Evolutionary conservation across 2,329 filamentous ascomycete species (phyloP).

Genomic region (Penicillium sp.): DNA sequence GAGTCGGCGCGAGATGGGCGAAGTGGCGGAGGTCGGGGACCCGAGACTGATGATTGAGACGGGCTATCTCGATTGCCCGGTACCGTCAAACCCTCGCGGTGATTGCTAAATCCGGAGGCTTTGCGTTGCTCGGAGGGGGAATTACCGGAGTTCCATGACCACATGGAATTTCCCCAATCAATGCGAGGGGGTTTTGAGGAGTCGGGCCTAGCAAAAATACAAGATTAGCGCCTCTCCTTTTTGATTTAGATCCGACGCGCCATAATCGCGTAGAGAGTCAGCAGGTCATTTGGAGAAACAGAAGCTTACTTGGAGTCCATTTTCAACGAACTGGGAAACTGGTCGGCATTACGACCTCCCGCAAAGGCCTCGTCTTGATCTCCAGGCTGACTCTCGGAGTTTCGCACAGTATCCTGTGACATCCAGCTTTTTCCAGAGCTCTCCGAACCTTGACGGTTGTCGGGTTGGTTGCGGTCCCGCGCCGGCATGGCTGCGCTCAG

Average conservation of each 20-base stretch:
- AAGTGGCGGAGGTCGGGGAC: constrained; percentile 18
- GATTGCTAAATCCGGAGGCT: constrained; percentile 25
- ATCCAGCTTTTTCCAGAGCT: constrained; percentile 34
- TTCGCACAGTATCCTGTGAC: constrained; percentile 36
- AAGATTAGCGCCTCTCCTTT: neutral
- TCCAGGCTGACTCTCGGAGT: constrained; percentile 18
- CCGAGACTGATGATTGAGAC: constrained; percentile 17
- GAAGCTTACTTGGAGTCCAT: constrained; percentile 28
- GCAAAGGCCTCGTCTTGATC: constrained; percentile 18
- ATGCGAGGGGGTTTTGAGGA: constrained; percentile 18
- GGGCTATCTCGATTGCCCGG: constrained; percentile 25
- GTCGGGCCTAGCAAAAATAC: constrained; percentile 16
- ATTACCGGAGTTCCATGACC: constrained; percentile 31
- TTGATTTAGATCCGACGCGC: neutral
- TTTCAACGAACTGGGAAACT: constrained; percentile 20
- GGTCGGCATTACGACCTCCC: constrained; percentile 23
- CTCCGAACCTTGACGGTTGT: constrained; percentile 35
- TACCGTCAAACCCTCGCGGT: constrained; percentile 30
- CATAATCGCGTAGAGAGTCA: neutral
- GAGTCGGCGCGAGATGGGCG: constrained; percentile 16
- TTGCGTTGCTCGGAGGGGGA: constrained; percentile 31
- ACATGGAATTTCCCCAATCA: constrained; percentile 27
- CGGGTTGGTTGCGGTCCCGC: constrained; percentile 26
- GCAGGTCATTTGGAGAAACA: neutral
- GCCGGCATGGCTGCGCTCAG: constrained; percentile 27